Conservation (phyloP, 2,329 filamentous ascomycete genomes). For the Trichoderma endophyticum region DNA sequence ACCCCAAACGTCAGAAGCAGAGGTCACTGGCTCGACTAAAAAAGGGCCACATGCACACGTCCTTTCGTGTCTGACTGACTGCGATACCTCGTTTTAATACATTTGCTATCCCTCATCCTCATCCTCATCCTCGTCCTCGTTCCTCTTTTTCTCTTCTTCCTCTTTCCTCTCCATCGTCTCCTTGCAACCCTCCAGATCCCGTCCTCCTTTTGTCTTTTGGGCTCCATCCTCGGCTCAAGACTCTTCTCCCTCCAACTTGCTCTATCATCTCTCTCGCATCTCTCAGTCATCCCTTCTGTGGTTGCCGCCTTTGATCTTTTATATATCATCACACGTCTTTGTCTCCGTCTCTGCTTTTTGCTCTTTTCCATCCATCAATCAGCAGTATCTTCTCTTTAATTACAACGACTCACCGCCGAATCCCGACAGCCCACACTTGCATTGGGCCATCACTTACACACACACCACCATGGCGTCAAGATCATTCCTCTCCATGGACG, state of each 20-base stretch:
- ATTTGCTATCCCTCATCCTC: conserved; percentile 12
- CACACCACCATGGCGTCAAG: conserved; percentile 45
- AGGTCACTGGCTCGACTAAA: conserved; percentile 29
- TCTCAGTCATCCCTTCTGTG: background rate
- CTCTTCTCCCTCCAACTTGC: background rate
- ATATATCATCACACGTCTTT: background rate
- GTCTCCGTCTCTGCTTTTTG: background rate
- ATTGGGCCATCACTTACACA: background rate
- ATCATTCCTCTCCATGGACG: conserved; percentile 44
- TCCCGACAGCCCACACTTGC: background rate
- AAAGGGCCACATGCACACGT: conserved; percentile 32
- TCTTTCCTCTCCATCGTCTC: background rate
- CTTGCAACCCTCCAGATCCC: background rate
- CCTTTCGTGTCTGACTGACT: conserved; percentile 25
- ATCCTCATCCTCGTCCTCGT: background rate
- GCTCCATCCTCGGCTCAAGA: background rate
- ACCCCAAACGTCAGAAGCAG: conserved; percentile 36
- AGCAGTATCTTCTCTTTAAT: background rate
- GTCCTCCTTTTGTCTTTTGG: background rate
- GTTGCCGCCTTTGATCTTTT: background rate
- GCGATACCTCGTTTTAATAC: conserved; percentile 22
- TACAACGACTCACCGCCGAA: background rate
- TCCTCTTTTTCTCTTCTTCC: background rate
- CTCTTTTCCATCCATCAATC: background rate
- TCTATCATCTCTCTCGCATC: background rate